Conservation (phyloP, 768 basidiomycete species). For the Lactarius akahatsu region DNA sequence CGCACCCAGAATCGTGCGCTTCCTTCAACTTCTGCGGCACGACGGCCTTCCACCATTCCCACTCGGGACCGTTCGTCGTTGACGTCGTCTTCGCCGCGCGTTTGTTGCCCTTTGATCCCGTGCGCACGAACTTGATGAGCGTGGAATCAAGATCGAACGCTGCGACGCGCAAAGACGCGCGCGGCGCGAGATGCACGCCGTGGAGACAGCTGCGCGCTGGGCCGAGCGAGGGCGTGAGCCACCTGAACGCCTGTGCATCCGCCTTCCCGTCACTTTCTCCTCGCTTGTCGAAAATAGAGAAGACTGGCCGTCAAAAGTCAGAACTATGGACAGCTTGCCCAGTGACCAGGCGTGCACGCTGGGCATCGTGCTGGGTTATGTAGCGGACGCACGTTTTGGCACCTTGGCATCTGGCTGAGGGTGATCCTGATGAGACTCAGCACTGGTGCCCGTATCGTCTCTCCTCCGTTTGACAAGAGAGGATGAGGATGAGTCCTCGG, state of each 20-base stretch:
- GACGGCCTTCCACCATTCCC: conserved; percentile 71
- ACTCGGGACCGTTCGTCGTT: conserved; percentile 44
- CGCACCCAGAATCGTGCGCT: conserved; percentile 60
- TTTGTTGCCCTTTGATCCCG: conserved; percentile 22
- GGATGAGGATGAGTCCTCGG: not conserved
- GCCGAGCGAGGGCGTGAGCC: conserved; percentile 37
- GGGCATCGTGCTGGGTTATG: not conserved
- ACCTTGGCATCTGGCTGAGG: conserved; percentile 1
- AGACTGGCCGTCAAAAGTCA: conserved; percentile 28
- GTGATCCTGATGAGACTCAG: not conserved
- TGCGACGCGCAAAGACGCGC: conserved; percentile 57
- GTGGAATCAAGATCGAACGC: conserved; percentile 89
- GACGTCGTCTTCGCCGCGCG: conserved; percentile 32
- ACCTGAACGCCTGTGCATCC: conserved; percentile 31
- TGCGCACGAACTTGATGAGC: conserved; percentile 58
- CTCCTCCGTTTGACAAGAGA: conserved; percentile 15
- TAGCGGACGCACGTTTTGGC: conserved; percentile 18
- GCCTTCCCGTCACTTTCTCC: conserved; percentile 10
- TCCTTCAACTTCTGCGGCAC: conserved; percentile 66
- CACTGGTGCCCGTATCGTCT: not conserved
- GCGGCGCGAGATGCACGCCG: conserved; percentile 42
- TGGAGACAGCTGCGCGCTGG: conserved; percentile 39
- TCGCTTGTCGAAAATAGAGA: conserved; percentile 34
- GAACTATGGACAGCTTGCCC: not conserved
- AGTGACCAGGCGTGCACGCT: not conserved